Percentiles rank a stretch among this genome's conserved stretches.
Conservation (phyloP, 345 rosid genomes). For the Aquilaria sinensis region DNA sequence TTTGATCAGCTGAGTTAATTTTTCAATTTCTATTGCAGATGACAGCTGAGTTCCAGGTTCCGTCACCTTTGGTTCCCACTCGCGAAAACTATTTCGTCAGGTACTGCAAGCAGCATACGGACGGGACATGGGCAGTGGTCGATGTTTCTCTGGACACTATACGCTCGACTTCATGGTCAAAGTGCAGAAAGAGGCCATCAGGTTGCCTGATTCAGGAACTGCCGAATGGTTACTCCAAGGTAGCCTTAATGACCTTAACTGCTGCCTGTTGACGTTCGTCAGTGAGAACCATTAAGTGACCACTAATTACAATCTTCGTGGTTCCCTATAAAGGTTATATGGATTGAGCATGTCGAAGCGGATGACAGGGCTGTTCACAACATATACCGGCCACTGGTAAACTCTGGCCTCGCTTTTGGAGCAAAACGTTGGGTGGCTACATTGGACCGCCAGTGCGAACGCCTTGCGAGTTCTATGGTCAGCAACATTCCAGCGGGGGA, state of each 20-base stretch:
- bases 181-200: slow-evolving; percentile 80
- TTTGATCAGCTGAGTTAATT: not conserved
- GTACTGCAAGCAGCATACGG: slow-evolving; percentile 82
- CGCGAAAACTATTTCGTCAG: slow-evolving; percentile 80
- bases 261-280: not conserved
- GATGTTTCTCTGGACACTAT: slow-evolving; percentile 86
- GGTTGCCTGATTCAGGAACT: slow-evolving; percentile 91
- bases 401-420: slow-evolving; percentile 73
- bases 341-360: slow-evolving; percentile 87
- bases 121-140: slow-evolving; percentile 87
- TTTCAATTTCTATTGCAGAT: slow-evolving; percentile 31
- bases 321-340: slow-evolving; percentile 47
- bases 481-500: slow-evolving; percentile 75
- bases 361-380: slow-evolving; percentile 72
- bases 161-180: slow-evolving; percentile 36
- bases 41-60: slow-evolving; percentile 94
- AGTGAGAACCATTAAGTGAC: no score
- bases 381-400: slow-evolving; percentile 54
- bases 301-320: not conserved
- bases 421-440: slow-evolving; percentile 92
- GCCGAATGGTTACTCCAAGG: slow-evolving; percentile 96
- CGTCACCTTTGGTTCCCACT: slow-evolving; percentile 81
- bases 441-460: slow-evolving; percentile 84
- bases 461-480: slow-evolving; percentile 86
- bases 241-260: slow-evolving; percentile 8